phyloP scores from a whole-genome alignment of 257 asterid species.

The Petunia axillaris region DNA sequence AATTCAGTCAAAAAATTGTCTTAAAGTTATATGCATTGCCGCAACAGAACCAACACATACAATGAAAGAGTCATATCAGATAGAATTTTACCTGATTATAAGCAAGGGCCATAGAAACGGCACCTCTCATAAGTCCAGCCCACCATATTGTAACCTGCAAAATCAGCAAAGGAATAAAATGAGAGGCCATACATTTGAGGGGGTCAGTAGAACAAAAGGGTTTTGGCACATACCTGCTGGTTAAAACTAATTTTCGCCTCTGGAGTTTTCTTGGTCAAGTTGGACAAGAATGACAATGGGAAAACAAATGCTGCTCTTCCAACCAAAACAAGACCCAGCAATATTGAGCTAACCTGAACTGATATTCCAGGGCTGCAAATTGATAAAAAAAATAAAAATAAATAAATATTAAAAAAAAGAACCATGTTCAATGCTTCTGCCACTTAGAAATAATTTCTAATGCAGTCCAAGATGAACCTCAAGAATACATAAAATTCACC shows the following conservation, averaged over 20 bases:
- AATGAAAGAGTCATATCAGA: not conserved
- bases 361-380: slow-evolving; percentile 74
- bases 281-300: slow-evolving; percentile 85
- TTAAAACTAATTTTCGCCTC: slow-evolving; percentile 67
- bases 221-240: slow-evolving; percentile 68
- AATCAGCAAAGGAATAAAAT: slow-evolving; percentile 16
- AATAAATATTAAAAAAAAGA: not conserved
- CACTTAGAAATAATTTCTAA: not conserved
- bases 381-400: not conserved
- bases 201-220: slow-evolving; percentile 9
- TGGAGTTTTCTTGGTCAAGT: slow-evolving; percentile 73
- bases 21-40: not conserved
- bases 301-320: slow-evolving; percentile 98
- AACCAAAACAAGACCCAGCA: slow-evolving; percentile 77
- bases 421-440: not conserved
- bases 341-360: slow-evolving; percentile 69
- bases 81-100: slow-evolving; percentile 76
- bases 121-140: slow-evolving; percentile 99
- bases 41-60: not conserved
- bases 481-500: slow-evolving; percentile 46
- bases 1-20: not conserved
- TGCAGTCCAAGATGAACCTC: slow-evolving; percentile 10
- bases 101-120: slow-evolving; percentile 99
- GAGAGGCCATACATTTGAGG: slow-evolving; percentile 15
- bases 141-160: slow-evolving; percentile 90